Base-by-base conservation (phyloP, 768 basidiomycete species). In the Ramaria rubella region DNA sequence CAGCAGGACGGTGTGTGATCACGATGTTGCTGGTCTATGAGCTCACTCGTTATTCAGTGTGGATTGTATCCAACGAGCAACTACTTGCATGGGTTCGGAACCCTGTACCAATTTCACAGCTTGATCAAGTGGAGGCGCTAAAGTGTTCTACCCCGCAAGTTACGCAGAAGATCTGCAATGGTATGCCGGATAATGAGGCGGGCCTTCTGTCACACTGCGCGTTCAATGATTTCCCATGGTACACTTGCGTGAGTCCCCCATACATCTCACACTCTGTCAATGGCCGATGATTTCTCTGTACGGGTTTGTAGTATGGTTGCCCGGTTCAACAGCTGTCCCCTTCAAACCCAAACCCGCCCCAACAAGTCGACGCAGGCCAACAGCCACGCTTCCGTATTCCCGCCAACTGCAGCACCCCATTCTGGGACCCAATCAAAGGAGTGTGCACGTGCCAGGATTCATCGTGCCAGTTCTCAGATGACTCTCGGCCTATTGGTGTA, bases 161-260 rank as follows among this genome's bases (percentile, higher is more conserved):
- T 27, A 70, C 72, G 26, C 45, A 65, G 29, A 76, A 82, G 65
- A 83, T 91, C 57, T 91, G 89, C 72, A 87, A 90, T 63, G 89
- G 89, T 34, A 81, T 91, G 19, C 82, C 84, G 1, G 68, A 69
- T 55, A 87, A 87, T 63, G 81, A 90, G 68, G 68, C 67, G 1
- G 86, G 87, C 5, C 67, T 87, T 15, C 63, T 87, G 19, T 67
- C 71, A 12, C 79, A 78, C 49, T 90, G 88, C 67, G 67, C 72
- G 4, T 90, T 90, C 71, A 57, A 77, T 1, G 86, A 87, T 65
- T 89, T 86, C 73, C 87, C 88, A 3, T 91, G 87, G 76, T 83
- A 71, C 59, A 90, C 87, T 54, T 88, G 87, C 66, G 85, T 87
- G 67, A 48, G 84, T 79, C 4, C 6, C 45, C 23, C 19, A 19